Evolutionary conservation across 768 basidiomycete genomes (phyloP), one percentile per base, ranked within the genome.

Genomic region (Neoboletus brunneissimus): DNA sequence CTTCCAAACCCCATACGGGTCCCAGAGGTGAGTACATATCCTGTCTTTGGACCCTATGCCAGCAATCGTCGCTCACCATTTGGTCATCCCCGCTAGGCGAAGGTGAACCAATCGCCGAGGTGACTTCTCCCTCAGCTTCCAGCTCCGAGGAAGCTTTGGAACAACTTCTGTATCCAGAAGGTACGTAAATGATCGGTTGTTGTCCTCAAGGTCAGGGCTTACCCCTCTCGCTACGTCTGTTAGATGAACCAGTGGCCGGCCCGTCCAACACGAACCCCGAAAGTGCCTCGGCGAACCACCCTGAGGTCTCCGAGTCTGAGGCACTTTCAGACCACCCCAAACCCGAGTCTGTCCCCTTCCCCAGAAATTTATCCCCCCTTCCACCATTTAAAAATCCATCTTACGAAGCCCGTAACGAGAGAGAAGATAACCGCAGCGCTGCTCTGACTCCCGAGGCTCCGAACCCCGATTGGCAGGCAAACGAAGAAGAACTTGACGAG

Each of bases 161-260:
- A 8, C 54, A 59, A 20, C 63, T 62, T 20, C 43, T 62, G 18
- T 49, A 48, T 41, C 47, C 51, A 0, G 49, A 60, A 48, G 59
- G 65, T 62, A 52, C 49, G 22, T 7, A 22, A 40, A 12, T 10
- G 8, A 32, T 27, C 37, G 0, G 13, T 54, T 10, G 5, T 38
- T 32, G 10, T 1, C 32, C 10, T 13, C 46, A 23, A 16, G 32
- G 9, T 40, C 15, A 54, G 18, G 1, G 13, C 47, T 58, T 32
- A 57, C 34, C 34, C n/a, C 31, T 23, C 35, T 53, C 18, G 7
- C 9, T 43, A 15, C 40, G 20, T 23, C 16, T 32, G 12, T 29
- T 43, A 64, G 61, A 62, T 20, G 56, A 62, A 47, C 56, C 43
- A 7, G 57, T 7, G 13, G 45, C 46, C 4, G 51, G 44, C 18